A percentile compares a stretch with the other conserved stretches of the same genome.
Evolutionary conservation across 768 basidiomycete genomes (phyloP).

Genomic region (Pleurotus platypus): DNA sequence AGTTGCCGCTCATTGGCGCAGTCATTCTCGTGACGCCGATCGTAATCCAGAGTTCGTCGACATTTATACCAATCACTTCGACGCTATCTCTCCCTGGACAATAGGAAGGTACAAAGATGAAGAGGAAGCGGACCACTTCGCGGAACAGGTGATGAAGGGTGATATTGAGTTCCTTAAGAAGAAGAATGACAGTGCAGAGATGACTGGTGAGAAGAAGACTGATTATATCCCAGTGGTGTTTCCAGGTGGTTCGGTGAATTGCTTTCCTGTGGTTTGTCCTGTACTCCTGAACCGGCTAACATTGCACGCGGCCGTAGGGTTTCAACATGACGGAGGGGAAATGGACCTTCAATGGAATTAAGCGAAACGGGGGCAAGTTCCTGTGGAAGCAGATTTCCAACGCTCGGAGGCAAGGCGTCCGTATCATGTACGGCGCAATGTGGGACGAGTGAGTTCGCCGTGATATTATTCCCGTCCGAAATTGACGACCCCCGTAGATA

Average conservation of each 20-base stretch:
- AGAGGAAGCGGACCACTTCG: conserved; percentile 61
- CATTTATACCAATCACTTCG: conserved; percentile 75
- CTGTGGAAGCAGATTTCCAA: conserved; percentile 79
- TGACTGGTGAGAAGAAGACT: conserved; percentile 40
- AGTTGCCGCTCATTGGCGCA: conserved; percentile 72
- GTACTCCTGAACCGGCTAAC: conserved; percentile 1
- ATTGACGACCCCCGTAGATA: conserved; percentile 40
- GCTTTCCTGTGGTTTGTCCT: conserved; percentile 5
- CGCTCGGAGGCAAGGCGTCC: conserved; percentile 55
- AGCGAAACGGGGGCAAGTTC: conserved; percentile 70
- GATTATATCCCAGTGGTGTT: conserved; percentile 84
- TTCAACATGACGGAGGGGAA: conserved; percentile 68
- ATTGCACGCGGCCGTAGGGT: conserved; percentile 37
- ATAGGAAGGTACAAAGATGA: conserved; percentile 65
- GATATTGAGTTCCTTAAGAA: conserved; percentile 60
- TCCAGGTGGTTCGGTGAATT: conserved; percentile 77
- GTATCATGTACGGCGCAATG: conserved; percentile 78
- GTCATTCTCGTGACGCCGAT: conserved; percentile 66
- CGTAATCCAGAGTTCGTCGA: conserved; percentile 59
- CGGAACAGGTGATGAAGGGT: conserved; percentile 54
- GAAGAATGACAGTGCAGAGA: conserved; percentile 36
- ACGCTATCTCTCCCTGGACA: conserved; percentile 82
- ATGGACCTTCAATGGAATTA: conserved; percentile 71
- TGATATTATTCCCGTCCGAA: background rate
- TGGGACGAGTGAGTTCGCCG: conserved; percentile 68